Evolutionary conservation across 1,139 yeast genomes (phyloP), one percentile per base, ranked within the genome.

Genomic region (Saccharomyces hybrid): DNA sequence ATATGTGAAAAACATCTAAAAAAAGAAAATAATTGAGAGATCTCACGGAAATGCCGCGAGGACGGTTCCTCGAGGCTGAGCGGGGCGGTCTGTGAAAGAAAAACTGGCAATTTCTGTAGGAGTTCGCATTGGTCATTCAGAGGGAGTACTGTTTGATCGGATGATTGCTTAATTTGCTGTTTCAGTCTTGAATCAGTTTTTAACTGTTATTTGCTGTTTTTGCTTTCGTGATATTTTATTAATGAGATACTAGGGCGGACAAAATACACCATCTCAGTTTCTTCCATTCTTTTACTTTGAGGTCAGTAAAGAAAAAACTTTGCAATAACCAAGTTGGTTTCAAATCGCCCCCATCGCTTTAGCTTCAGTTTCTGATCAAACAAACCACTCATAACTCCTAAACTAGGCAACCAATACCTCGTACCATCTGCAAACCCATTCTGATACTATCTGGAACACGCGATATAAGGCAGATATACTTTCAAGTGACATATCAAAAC

Each of bases 11-110:
- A 34, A 38, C 7, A 16, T 38, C 44, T 38, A 38, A 38, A 38
- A 34, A 34, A 38, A 38, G 44, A 19, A 38, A 38, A 9, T 11
- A 38, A 38, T 38, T 38, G 24, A 16, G 44, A 38, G 44, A 38
- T 38, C 44, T 38, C 44, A 38, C 24, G 44, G 44, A 38, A 38
- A 38, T 38, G 44, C 44, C 44, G 44, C 44, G 44, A 38, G 44
- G 12, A 38, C 21, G 11, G 44, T 38, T 38, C 11, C 44, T 38
- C 44, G 44, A 38, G 44, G 44, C 44, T 38, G 44, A 38, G 44
- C 44, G 44, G 44, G 21, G 44, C 5, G 44, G 44, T 38, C 44
- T 38, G 44, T 38, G 44, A 21, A 11, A 8, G 19, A 38, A 28
- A 28, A 38, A 38, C 4, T 19, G 21, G 26, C 44, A 38, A 16